Conservation (phyloP, 2,329 filamentous ascomycete species). For the Diaporthe humulicola region DNA sequence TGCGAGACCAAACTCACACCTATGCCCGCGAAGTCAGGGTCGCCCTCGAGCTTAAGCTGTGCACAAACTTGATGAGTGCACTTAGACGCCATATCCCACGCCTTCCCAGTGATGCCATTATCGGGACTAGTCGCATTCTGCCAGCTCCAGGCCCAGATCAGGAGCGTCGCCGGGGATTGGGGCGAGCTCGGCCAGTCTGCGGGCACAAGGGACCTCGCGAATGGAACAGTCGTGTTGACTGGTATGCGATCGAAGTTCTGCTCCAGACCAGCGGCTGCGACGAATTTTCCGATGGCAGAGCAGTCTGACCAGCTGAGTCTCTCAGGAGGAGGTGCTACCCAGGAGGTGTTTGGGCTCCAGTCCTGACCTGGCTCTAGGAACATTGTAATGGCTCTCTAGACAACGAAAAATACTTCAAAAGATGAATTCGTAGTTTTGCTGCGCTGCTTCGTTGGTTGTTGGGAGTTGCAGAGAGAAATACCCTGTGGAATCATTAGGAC, state of each 20-base stretch:
- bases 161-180: neutral
- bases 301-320: neutral
- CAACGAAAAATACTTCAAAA: neutral
- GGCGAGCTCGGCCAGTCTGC: neutral
- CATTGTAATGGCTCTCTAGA: neutral
- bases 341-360: neutral
- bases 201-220: slow-evolving; percentile 1
- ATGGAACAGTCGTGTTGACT: neutral
- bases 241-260: neutral
- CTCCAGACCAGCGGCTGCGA: neutral
- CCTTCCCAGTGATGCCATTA: neutral
- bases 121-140: neutral
- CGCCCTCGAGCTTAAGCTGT: neutral
- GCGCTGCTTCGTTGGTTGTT: neutral
- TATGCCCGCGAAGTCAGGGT: neutral
- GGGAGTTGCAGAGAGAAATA: neutral
- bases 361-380: neutral
- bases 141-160: slow-evolving; percentile 19
- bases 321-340: neutral
- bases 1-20: neutral
- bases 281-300: neutral
- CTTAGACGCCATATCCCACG: neutral
- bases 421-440: neutral
- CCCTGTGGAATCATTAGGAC: no score
- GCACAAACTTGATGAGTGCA: neutral